Base-by-base conservation (phyloP, 2,329 filamentous ascomycete species). In the Beauveria bassiana region DNA sequence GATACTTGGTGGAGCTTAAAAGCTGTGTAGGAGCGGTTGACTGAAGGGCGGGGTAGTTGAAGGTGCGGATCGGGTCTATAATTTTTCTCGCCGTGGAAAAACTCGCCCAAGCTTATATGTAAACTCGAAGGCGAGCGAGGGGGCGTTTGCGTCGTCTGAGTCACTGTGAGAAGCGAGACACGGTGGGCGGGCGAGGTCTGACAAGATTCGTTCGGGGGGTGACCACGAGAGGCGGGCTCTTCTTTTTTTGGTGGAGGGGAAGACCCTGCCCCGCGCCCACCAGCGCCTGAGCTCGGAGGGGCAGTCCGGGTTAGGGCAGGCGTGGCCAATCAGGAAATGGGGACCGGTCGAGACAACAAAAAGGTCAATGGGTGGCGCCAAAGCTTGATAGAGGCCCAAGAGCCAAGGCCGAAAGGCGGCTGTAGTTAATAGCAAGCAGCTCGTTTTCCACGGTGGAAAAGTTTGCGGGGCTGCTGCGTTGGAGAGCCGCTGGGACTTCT, bases 181-280 rank as follows among this genome's bases (percentile, higher is more conserved):
- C n/a, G 50, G 58, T 47, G 58, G 38, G 49, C 14, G 47, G 57
- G 26, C 49, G 38, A 60, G 58, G 24, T 47, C 14, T 60, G 58
- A 24, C 40, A 24, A 43, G 50, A 45, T 34, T 54, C 47, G 26
- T 28, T 61, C 53, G 54, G 24, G 46, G 61, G 52, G 47, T 57
- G 47, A 58, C 53, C 47, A 58, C 53, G 61, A 62, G 54, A 55
- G 50, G 8, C 20, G 26, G 38, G 22, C 61, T 53, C 40, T 55
- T 53, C 42, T 61, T 51, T 58, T 61, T 62, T 62, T 62, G 46
- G 53, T 53, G 61, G 61, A 38, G 59, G 52, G 59, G 51, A 34
- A 42, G 46, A 61, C 59, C 60, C 54, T 62, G 61, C 61, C 61
- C 61, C 61, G 61, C 61, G 47, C 53, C 47, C 46, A 45, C 38